Evolutionary conservation across 1,139 yeast species (phyloP).

Genomic region (Geotrichum fermentans): DNA sequence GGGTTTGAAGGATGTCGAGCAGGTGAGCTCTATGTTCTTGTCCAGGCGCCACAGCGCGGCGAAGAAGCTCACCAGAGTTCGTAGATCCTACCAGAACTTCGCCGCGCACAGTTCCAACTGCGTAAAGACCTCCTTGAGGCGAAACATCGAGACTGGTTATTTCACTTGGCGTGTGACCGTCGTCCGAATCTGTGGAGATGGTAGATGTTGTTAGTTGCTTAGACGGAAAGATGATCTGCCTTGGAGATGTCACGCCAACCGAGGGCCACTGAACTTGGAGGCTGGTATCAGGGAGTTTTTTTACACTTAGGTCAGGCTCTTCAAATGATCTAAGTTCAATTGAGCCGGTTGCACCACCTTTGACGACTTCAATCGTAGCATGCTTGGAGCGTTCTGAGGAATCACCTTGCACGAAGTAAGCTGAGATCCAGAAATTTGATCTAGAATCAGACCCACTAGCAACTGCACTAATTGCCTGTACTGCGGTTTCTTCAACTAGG

Average conservation of each 20-base stretch:
- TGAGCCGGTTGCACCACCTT: background rate
- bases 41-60: slow-evolving; percentile 6
- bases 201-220: background rate
- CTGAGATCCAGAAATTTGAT: slow-evolving; percentile 39
- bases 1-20: slow-evolving; percentile 41
- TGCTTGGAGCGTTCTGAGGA: background rate
- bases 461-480: slow-evolving; percentile 39
- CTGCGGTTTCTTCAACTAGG: slow-evolving; percentile 12
- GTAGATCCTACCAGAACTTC: slow-evolving; percentile 32
- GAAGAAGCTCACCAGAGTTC: slow-evolving; percentile 18
- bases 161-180: slow-evolving; percentile 5
- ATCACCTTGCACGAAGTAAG: background rate
- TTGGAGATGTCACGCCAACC: background rate
- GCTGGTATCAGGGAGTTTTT: background rate
- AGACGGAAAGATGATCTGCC: slow-evolving; percentile 23
- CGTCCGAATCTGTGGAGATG: background rate
- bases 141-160: slow-evolving; percentile 38
- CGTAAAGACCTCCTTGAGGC: slow-evolving; percentile 33
- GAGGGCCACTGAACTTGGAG: slow-evolving; percentile 8
- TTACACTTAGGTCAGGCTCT: background rate
- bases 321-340: background rate
- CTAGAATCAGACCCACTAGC: slow-evolving; percentile 25
- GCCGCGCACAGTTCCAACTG: slow-evolving; percentile 48
- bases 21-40: slow-evolving; percentile 38
- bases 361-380: background rate